phyloP scores from a whole-genome alignment of 305 asterid genomes.

The Fraxinus sp. region DNA sequence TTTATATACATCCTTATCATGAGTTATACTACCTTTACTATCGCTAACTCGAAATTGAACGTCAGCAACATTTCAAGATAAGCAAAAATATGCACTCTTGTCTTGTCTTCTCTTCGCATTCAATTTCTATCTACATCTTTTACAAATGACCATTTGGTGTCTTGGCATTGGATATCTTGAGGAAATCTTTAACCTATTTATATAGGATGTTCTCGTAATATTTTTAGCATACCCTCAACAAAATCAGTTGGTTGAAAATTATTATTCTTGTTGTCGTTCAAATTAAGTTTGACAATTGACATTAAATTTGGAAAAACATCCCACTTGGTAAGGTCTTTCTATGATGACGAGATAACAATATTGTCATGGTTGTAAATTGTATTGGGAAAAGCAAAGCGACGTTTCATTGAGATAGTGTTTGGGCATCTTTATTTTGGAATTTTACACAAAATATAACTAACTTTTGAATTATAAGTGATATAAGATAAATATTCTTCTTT shows the following conservation, averaged over 20 bases:
- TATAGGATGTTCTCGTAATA: neutral
- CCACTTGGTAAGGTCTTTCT: too few species aligned
- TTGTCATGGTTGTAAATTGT: neutral
- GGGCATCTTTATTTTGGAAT: slow-evolving; percentile 33
- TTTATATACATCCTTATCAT: neutral
- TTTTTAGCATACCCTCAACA: neutral
- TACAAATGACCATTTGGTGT: neutral
- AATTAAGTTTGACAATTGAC: too few species aligned
- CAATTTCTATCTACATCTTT: neutral
- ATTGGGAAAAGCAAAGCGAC: slow-evolving; percentile 16
- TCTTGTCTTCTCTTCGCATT: neutral
- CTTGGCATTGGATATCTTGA: neutral
- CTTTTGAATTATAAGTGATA: slow-evolving; percentile 25
- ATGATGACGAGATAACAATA: too few species aligned
- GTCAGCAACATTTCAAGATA: neutral
- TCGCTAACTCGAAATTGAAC: neutral
- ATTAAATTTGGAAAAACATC: too few species aligned
- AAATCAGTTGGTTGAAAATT: too few species aligned
- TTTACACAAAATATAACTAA: slow-evolving; percentile 26
- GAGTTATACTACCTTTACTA: neutral
- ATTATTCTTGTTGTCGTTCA: too few species aligned
- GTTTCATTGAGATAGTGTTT: slow-evolving; percentile 22
- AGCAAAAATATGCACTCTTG: neutral
- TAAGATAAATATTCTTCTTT: neutral
- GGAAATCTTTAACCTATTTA: neutral